Conservation (phyloP, 345 rosid genomes). For the Eucalyptus regnans region DNA sequence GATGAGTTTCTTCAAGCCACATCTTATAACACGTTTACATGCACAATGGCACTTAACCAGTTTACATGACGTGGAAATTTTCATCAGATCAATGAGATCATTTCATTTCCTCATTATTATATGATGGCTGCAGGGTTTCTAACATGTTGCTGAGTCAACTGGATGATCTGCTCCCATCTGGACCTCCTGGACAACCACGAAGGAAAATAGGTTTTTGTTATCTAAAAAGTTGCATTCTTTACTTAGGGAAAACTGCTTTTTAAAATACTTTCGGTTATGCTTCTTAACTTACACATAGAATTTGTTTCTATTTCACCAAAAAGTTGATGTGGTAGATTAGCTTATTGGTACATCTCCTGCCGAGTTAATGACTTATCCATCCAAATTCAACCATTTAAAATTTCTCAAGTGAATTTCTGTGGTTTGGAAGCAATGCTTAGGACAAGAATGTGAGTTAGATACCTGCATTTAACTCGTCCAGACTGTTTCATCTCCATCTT, state of each 20-base stretch:
- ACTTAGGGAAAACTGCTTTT: not conserved
- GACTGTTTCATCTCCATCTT: not conserved
- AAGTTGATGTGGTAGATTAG: not conserved
- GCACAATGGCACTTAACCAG: not conserved
- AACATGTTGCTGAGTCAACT: conserved; percentile 41
- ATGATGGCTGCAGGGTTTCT: conserved; percentile 38
- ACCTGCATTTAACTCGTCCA: not conserved
- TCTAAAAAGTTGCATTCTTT: not conserved
- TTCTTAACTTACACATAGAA: not conserved
- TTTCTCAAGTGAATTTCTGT: not conserved
- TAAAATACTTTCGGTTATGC: not conserved
- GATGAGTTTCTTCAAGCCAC: not conserved
- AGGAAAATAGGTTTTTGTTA: conserved; percentile 57
- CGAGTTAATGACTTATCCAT: not conserved
- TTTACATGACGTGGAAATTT: not conserved
- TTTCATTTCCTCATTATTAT: not conserved
- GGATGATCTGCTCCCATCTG: conserved; percentile 65
- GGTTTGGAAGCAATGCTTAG: not conserved
- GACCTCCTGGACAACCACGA: conserved; percentile 64
- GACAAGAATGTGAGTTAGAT: not conserved
- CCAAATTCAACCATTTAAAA: not conserved
- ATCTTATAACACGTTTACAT: not conserved
- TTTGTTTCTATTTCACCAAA: not conserved
- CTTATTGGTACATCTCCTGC: not conserved
- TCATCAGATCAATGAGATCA: not conserved